Evolutionary conservation across 2,329 filamentous ascomycete genomes (phyloP), one percentile per base, ranked within the genome.

Genomic region (Beauveria australis): DNA sequence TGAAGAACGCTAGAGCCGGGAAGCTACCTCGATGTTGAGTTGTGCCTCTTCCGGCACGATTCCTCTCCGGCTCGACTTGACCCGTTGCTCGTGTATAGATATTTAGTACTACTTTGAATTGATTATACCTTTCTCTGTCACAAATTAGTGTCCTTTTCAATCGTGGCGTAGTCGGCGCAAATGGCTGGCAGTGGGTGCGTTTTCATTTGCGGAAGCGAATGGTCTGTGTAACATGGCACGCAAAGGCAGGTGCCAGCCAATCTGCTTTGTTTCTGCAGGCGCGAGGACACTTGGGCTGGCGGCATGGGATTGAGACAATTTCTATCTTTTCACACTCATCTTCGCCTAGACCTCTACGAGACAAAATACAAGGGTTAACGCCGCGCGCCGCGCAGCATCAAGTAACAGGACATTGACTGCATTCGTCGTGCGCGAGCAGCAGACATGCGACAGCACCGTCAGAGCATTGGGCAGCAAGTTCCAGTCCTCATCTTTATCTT

Each of bases 11-110:
- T 24, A 47, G 46, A 52, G 53, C 22, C 53, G 47, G 53, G 53
- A 19, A 43, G 43, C 44, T 49, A 44, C 19, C 52, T 54, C 44
- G 33, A 54, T 30, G n/a, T 33, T 48, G 30, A 48, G 44, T 43
- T 41, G 12, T 61, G 51, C n/a, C 52, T 48, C 52, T 51, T 49
- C n/a, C n/a, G 44, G 33, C 55, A 26, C 40, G 53, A 60, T 49
- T 53, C 59, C 53, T 48, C 26, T 37, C 65, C 63, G 67, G 65
- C 65, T 64, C 66, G 66, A 67, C 66, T 70, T 66, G 68, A 62
- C 67, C 65, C 65, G 66, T 67, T 64, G 66, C 69, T 67, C 67
- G 67, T 73, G 71, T 73, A 72, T 72, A 73, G 69, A 72, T 70
- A 70, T 66, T 67, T 68, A 66, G 65, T 67, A 68, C 63, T 53